Conservation (phyloP, 768 basidiomycete genomes). For the Agaricus bisporus region DNA sequence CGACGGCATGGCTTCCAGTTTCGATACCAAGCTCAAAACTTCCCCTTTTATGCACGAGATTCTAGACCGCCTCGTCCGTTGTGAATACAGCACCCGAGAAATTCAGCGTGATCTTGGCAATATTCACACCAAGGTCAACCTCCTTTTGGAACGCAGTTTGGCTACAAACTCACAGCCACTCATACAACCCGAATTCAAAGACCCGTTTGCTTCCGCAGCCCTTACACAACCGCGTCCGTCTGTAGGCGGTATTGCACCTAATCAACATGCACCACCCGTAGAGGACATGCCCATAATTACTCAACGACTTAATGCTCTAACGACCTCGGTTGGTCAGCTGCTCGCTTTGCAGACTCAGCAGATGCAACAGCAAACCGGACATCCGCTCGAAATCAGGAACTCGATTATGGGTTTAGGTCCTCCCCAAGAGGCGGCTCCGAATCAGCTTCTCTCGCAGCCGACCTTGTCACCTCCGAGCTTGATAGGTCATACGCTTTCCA, state of each 20-base stretch:
- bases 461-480: constrained; percentile 32
- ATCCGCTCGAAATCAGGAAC: constrained; percentile 30
- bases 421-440: constrained; percentile 43
- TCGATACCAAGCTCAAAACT: constrained; percentile 70
- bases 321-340: constrained; percentile 81
- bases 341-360: constrained; percentile 76
- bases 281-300: constrained; percentile 76
- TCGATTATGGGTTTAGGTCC: constrained; percentile 33
- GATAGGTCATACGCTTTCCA: constrained; percentile 57
- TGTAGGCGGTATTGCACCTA: constrained; percentile 63
- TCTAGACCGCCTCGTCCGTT: constrained; percentile 65
- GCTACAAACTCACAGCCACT: constrained; percentile 21
- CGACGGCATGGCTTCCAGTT: constrained; percentile 39
- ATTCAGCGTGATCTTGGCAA: constrained; percentile 71
- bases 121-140: constrained; percentile 70
- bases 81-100: constrained; percentile 63
- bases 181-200: constrained; percentile 70
- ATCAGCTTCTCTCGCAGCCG: constrained; percentile 37
- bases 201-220: constrained; percentile 58
- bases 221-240: constrained; percentile 47
- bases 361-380: constrained; percentile 37
- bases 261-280: constrained; percentile 49
- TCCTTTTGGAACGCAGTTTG: constrained; percentile 66
- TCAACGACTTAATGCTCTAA: constrained; percentile 71
- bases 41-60: constrained; percentile 76